Evolutionary conservation across 106 monocot species (phyloP), one percentile per base, ranked within the genome.

Genomic region (Dioscorea dumetorum): DNA sequence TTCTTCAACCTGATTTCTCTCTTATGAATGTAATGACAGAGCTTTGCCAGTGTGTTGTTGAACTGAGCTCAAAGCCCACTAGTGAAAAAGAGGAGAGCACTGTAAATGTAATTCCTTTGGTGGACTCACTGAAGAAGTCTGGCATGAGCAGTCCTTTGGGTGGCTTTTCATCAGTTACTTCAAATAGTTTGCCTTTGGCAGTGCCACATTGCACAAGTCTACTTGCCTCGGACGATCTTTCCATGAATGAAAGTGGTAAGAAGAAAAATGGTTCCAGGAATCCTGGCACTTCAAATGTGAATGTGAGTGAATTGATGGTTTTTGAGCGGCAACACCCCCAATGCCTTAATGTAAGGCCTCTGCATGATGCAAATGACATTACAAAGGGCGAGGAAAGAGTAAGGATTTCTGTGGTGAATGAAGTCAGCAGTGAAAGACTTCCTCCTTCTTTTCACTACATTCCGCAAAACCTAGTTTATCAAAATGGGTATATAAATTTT

Each of bases 401-500:
- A 2, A 66, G 57, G 56, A 81, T 95, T 17, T 69, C 91, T 16
- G 51, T 95, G 32, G 73, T 67, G 16, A 84, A 71, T 67, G 86
- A 80, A 22, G 33, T 69, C 18, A 74, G 57, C 48, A 70, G 53
- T 57, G 82, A 81, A 22, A 23, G 69, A 61, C 69, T 48, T 17
- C 85, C 84, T 3, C 72, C 83, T 23, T 62, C 67, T 35, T 95
- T 91, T 74, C 64, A 72, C 63, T 91, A 95, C 60, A 88, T 95
- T 22, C 72, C 79, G 11, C 72, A 68, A 15, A 95, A 88, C 60
- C 56, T 84, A 71, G 72, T 86, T 17, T 84, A 82, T 70, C 88
- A 88, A 71, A 80, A 91, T 76, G 95, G 83, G 60, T 86, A 88
- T 75, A 62, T 95, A 19, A 82, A 71, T 50, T 70, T 95, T 58